phyloP scores from a whole-genome alignment of 768 basidiomycete genomes.

The Lactifluus echinatus region DNA sequence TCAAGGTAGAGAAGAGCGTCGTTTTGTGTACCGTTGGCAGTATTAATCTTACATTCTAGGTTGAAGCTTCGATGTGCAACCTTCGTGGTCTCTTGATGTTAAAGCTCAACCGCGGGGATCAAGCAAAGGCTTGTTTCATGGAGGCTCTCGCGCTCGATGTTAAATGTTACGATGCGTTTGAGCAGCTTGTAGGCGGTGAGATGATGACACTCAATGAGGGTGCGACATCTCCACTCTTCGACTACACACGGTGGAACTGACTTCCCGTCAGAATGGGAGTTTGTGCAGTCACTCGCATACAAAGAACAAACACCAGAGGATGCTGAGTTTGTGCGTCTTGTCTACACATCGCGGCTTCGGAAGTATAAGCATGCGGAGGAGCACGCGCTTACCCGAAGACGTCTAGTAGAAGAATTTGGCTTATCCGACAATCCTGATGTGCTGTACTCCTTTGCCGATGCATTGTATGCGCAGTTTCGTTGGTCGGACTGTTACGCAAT shows the following conservation, averaged over 20 bases:
- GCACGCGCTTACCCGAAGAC: constrained; percentile 68
- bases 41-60: constrained; percentile 35
- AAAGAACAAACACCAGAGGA: constrained; percentile 78
- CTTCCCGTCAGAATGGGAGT: constrained; percentile 80
- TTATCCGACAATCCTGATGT: constrained; percentile 91
- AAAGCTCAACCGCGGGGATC: constrained; percentile 81
- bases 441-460: constrained; percentile 82
- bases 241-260: neutral
- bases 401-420: constrained; percentile 75
- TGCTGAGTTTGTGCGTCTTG: constrained; percentile 83
- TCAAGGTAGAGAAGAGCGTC: constrained; percentile 53
- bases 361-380: constrained; percentile 84
- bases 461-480: constrained; percentile 76
- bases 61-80: constrained; percentile 96
- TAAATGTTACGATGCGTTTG: constrained; percentile 94
- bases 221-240: constrained; percentile 26
- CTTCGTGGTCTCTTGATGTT: constrained; percentile 90
- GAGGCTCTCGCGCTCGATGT: constrained; percentile 92
- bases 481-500: constrained; percentile 93
- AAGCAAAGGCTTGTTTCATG: constrained; percentile 92
- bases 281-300: constrained; percentile 79
- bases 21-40: neutral
- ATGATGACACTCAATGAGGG: constrained; percentile 98
- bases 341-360: constrained; percentile 85
- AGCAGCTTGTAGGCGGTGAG: constrained; percentile 80